phyloP scores from a whole-genome alignment of 140 eudicot species.

The Anethum foeniculum region DNA sequence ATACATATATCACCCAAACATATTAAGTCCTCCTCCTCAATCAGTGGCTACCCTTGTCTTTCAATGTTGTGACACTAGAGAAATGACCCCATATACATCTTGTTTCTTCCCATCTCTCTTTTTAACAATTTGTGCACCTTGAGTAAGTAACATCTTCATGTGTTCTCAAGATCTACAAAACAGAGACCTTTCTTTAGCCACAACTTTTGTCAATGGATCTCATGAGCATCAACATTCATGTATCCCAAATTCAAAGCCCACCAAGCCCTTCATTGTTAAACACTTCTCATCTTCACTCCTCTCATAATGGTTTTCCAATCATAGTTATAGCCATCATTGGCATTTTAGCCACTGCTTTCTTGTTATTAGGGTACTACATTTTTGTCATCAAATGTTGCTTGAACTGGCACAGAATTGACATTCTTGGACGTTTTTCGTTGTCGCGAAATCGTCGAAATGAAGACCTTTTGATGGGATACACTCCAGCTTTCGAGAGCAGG shows the following conservation, averaged over 20 bases:
- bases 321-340: constrained; percentile 86
- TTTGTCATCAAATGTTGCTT: constrained; percentile 86
- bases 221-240: constrained; percentile 1
- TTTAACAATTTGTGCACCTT: constrained; percentile 17
- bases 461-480: constrained; percentile 20
- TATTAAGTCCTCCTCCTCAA: neutral
- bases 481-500: constrained; percentile 28
- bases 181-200: constrained; percentile 12
- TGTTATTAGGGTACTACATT: constrained; percentile 72
- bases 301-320: constrained; percentile 58
- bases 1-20: neutral
- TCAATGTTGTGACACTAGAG: constrained; percentile 8
- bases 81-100: constrained; percentile 10
- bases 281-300: constrained; percentile 16
- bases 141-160: constrained; percentile 32
- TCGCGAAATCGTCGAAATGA: constrained; percentile 29
- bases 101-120: constrained; percentile 14
- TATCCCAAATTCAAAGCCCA: constrained; percentile 25
- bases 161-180: constrained; percentile 41
- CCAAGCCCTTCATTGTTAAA: constrained; percentile 16
- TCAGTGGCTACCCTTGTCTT: constrained; percentile 2
- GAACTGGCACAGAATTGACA: constrained; percentile 63
- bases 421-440: constrained; percentile 43
- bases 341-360: constrained; percentile 64
- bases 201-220: constrained; percentile 31